Conservation (phyloP, 768 basidiomycete species). For the Calocybe gangraenosa region DNA sequence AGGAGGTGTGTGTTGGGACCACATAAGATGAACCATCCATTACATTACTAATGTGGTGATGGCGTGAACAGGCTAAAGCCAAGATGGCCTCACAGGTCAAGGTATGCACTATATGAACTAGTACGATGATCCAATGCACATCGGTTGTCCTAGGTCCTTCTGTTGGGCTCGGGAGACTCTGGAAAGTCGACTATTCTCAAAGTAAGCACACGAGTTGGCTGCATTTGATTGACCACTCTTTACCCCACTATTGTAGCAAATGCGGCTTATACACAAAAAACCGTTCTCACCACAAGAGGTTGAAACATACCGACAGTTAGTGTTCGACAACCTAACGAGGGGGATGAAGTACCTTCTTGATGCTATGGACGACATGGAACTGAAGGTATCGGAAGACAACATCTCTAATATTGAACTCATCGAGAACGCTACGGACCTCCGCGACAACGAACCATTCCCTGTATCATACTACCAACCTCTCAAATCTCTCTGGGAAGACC, state of each 20-base stretch:
- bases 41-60: constrained; percentile 4
- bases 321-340: constrained; percentile 87
- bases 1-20: constrained; percentile 53
- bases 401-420: constrained; percentile 55
- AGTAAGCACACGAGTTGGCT: constrained; percentile 31
- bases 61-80: constrained; percentile 58
- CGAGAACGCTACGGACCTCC: constrained; percentile 64
- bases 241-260: constrained; percentile 57
- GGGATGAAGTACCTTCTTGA: constrained; percentile 83
- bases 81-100: constrained; percentile 74
- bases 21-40: neutral
- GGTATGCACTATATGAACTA: constrained; percentile 29
- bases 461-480: constrained; percentile 61
- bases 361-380: constrained; percentile 85
- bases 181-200: constrained; percentile 93
- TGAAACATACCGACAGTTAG: constrained; percentile 86
- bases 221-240: neutral
- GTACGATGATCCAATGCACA: neutral
- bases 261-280: constrained; percentile 90
- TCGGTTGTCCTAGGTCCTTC: constrained; percentile 55
- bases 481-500: constrained; percentile 71
- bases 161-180: constrained; percentile 90
- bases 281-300: constrained; percentile 81
- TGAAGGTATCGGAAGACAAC: constrained; percentile 66
- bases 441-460: constrained; percentile 82